A percentile compares a stretch with the other conserved stretches of the same genome.
phyloP scores from a whole-genome alignment of 345 rosid genomes.

The Gossypium mustelinum region DNA sequence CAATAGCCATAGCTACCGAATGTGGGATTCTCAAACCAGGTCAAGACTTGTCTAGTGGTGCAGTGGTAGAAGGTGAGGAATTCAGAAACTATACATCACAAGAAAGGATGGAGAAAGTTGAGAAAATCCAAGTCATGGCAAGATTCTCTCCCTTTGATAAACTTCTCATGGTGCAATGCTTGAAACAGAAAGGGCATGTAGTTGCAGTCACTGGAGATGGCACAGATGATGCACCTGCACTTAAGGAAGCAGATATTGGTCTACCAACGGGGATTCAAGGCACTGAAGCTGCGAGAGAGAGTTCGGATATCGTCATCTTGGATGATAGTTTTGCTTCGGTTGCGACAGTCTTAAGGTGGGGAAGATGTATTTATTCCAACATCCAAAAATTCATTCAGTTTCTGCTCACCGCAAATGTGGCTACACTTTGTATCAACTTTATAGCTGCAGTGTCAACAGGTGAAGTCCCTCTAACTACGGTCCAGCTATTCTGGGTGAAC shows the following conservation, averaged over 20 bases:
- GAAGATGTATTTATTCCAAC: background rate
- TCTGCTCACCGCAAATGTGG: background rate
- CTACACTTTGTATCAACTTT: background rate
- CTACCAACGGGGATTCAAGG: constrained; percentile 10
- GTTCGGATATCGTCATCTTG: constrained; percentile 6
- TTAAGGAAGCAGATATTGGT: constrained; percentile 6
- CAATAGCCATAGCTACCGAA: too few relatives aligned
- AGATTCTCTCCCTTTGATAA: too few relatives aligned
- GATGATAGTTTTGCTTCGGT: background rate
- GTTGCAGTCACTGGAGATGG: background rate
- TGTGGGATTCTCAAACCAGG: too few relatives aligned
- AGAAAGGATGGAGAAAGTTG: too few relatives aligned
- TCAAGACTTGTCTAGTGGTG: too few relatives aligned
- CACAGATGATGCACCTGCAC: constrained; percentile 7
- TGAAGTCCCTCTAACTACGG: constrained; percentile 38
- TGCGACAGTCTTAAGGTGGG: background rate
- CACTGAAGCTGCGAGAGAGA: background rate
- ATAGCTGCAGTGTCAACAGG: background rate
- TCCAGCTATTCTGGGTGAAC: constrained; percentile 70
- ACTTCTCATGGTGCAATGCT: constrained; percentile 4
- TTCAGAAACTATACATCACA: too few relatives aligned
- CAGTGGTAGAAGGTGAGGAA: too few relatives aligned
- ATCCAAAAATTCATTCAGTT: constrained; percentile 3
- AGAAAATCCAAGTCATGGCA: too few relatives aligned
- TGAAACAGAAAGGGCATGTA: constrained; percentile 6